Base-by-base conservation (phyloP, 805 yeast species). In the Ogataea corticis region DNA sequence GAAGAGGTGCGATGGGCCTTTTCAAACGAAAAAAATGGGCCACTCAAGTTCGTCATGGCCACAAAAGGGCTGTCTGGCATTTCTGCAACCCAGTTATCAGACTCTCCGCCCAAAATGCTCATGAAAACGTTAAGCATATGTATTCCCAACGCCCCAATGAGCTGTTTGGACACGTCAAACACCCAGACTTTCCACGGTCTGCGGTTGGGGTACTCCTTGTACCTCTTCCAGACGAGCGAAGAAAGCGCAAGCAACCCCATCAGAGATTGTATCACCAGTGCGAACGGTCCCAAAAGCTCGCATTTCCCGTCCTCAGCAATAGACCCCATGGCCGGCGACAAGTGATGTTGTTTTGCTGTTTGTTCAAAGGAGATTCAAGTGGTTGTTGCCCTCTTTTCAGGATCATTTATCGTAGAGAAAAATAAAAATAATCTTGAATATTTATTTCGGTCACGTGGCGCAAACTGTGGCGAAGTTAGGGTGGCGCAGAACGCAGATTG, bases 181-280 rank as follows among this genome's bases (percentile, higher is more conserved):
- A 77, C 59, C 98, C 98, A 92, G 11, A 91, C 83, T 33, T 77
- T 76, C 87, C 96, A 81, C 3, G 95, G 91, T 51, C 99, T 72
- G 53, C 90, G 75, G 35, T 73, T 63, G 1, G 97, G 97, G 49
- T 76, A 77, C 58, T 92, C 99, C 49, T 82, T 79, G 48, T 70
- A 79, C 43, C 98, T 73, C 60, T 94, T 92, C 54, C 83, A 67
- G 2, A 90, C 79, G 34, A 92, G 69, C 2, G 92, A 80, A 23
- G 83, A 73, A 3, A 94, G 64, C 11, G 96, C 90, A 18, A 90
- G 68, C 7, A 85, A 60, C 0, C 97, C 99, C 68, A 94, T 69
- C 4, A 79, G 61, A 1, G 78, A 75, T 63, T 92, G 99, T 13
- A 95, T 82, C 5, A 84, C 43, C 27, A 92, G 71, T 0, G 97